phyloP scores from a whole-genome alignment of 345 rosid genomes.

The Viola odorata region DNA sequence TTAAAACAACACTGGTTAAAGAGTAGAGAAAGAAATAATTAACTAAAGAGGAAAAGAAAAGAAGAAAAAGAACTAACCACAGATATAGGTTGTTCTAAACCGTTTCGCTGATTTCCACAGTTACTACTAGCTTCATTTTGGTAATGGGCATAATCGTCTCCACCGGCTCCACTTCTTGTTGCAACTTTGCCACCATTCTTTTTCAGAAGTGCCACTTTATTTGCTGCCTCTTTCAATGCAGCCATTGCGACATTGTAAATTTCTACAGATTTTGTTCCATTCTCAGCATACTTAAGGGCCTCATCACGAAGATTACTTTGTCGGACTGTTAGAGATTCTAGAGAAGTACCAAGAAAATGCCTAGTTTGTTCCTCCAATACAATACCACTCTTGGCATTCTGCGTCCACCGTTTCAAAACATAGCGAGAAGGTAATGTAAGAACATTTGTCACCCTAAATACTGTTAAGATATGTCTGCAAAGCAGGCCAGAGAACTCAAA shows the following conservation, averaged over 20 bases:
- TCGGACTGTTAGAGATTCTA: conserved; percentile 46
- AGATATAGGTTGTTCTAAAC: too few relatives aligned
- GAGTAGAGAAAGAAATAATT: neutral
- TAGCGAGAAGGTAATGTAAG: conserved; percentile 53
- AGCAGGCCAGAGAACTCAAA: conserved; percentile 58
- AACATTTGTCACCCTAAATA: conserved; percentile 55
- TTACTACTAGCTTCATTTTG: conserved; percentile 4
- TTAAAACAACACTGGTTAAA: neutral
- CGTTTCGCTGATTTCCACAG: conserved; percentile 5
- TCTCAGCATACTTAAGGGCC: conserved; percentile 44
- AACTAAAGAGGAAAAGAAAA: neutral
- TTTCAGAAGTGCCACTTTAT: conserved; percentile 24
- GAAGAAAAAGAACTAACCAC: conserved; percentile 11
- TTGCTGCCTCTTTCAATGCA: conserved; percentile 47
- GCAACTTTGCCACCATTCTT: conserved; percentile 11
- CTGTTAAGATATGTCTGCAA: conserved; percentile 53
- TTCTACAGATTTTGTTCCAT: conserved; percentile 33
- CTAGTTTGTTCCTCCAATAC: conserved; percentile 36
- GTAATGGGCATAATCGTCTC: conserved; percentile 1
- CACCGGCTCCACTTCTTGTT: neutral
- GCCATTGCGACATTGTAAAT: conserved; percentile 33
- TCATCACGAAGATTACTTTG: conserved; percentile 47
- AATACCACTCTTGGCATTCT: conserved; percentile 52
- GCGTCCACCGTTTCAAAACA: conserved; percentile 49
- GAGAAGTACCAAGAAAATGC: conserved; percentile 30